phyloP scores from a whole-genome alignment of 768 basidiomycete genomes.

The Chiua virens region DNA sequence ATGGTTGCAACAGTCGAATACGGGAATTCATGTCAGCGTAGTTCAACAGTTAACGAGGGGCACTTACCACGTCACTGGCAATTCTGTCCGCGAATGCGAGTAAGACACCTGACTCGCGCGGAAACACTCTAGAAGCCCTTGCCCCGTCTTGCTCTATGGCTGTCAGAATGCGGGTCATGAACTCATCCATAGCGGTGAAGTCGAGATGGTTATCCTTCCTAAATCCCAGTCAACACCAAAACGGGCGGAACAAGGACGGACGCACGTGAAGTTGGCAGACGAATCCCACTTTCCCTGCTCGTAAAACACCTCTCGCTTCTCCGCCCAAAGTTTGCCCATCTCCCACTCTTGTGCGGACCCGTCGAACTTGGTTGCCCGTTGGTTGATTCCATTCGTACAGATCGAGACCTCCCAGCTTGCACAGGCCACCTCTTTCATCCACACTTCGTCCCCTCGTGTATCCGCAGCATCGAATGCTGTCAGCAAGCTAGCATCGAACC shows the following conservation, averaged over 20 bases:
- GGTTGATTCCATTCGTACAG: constrained; percentile 34
- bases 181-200: constrained; percentile 92
- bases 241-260: constrained; percentile 3
- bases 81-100: constrained; percentile 82
- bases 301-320: constrained; percentile 94
- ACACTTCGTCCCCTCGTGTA: constrained; percentile 62
- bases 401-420: constrained; percentile 86
- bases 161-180: constrained; percentile 68
- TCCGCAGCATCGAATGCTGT: constrained; percentile 89
- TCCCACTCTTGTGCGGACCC: constrained; percentile 63
- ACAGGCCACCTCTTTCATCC: constrained; percentile 80
- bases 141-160: constrained; percentile 75
- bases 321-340: constrained; percentile 92
- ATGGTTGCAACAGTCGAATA: no score
- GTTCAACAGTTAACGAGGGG: background rate
- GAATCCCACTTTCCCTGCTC: constrained; percentile 79
- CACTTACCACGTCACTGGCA: constrained; percentile 76
- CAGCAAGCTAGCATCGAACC: constrained; percentile 86
- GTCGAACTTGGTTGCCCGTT: constrained; percentile 1
- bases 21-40: background rate
- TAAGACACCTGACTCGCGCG: constrained; percentile 72
- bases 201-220: constrained; percentile 64
- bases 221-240: background rate
- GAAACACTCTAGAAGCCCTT: constrained; percentile 84
- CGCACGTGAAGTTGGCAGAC: constrained; percentile 77